Conservation (phyloP, 257 asterid genomes). For the Apocynum venetum region DNA sequence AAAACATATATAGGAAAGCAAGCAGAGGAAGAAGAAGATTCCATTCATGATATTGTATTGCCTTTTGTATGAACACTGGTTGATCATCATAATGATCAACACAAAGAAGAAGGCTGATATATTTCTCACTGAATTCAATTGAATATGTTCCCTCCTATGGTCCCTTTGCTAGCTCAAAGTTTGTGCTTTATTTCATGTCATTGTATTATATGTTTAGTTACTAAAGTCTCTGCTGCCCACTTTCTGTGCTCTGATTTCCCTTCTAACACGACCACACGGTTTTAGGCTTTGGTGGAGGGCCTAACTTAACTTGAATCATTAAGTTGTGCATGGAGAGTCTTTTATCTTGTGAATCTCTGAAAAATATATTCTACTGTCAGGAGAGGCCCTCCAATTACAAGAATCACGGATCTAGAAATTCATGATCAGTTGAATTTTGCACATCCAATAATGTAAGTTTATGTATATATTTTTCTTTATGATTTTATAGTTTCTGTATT, state of each 20-base stretch:
- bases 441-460: too few relatives aligned
- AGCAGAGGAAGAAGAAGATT: conserved; percentile 9
- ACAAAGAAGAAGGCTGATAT: not conserved
- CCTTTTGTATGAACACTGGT: not conserved
- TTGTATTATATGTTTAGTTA: not conserved
- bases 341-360: not conserved
- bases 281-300: conserved; percentile 1
- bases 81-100: conserved; percentile 8
- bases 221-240: conserved; percentile 14
- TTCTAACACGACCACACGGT: not conserved
- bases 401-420: not conserved
- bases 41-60: conserved; percentile 4
- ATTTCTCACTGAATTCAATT: conserved; percentile 12
- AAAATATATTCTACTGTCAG: not conserved
- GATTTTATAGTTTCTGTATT: too few relatives aligned
- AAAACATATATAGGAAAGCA: not conserved
- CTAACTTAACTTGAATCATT: not conserved
- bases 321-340: not conserved
- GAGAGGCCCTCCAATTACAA: not conserved
- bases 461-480: too few relatives aligned
- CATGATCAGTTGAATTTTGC: too few relatives aligned
- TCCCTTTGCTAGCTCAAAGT: conserved; percentile 9
- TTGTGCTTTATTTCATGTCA: conserved; percentile 9
- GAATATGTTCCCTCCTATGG: conserved; percentile 18
- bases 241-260: conserved; percentile 5